These are phyloP conservation scores for Sanguinoderma infundibulare DNA, from an alignment of 1,284 basidiomycete species.

Conservation along the genomic window DNA sequence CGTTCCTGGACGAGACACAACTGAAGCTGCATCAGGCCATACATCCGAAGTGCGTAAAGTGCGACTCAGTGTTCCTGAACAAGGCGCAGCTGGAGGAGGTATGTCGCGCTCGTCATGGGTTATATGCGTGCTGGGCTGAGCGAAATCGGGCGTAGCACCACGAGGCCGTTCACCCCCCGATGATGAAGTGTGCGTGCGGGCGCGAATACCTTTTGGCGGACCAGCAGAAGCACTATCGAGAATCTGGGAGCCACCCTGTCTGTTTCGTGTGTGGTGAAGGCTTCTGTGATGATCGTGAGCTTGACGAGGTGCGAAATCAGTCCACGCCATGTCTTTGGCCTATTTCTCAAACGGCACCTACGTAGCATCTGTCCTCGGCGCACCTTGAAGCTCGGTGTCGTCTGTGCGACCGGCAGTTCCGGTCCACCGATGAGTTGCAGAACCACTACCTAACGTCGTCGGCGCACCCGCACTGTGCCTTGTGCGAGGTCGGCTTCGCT, in stretches of 20 bases:
- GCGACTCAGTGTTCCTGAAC: conserved; percentile 9
- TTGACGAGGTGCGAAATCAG: conserved; percentile 13
- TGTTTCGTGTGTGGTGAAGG: conserved; percentile 24
- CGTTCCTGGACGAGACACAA: conserved; percentile 17
- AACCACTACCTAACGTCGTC: conserved; percentile 21
- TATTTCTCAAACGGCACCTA: not conserved
- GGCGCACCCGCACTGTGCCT: conserved; percentile 23
- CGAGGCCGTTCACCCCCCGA: conserved; percentile 6
- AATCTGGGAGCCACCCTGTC: conserved; percentile 19
- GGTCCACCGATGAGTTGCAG: conserved; percentile 14
- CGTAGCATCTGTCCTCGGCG: conserved; percentile 21
- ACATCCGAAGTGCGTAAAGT: conserved; percentile 20
- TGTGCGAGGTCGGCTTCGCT: conserved; percentile 24
- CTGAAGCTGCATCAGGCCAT: conserved; percentile 16
- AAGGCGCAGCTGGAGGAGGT: conserved; percentile 19
- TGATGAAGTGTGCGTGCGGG: not conserved
- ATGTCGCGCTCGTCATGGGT: not conserved
- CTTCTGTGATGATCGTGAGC: conserved; percentile 12
- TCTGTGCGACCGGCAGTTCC: conserved; percentile 18
- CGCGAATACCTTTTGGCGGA: conserved; percentile 1
- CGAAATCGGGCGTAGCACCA: conserved; percentile 9
- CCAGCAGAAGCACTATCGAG: conserved; percentile 20
- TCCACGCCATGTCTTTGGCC: not conserved
- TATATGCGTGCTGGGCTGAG: not conserved
- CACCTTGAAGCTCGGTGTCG: conserved; percentile 19